These are phyloP conservation scores for Aureobasidium zeae DNA, from an alignment of 2,329 filamentous ascomycete species.

Conservation along the genomic window DNA sequence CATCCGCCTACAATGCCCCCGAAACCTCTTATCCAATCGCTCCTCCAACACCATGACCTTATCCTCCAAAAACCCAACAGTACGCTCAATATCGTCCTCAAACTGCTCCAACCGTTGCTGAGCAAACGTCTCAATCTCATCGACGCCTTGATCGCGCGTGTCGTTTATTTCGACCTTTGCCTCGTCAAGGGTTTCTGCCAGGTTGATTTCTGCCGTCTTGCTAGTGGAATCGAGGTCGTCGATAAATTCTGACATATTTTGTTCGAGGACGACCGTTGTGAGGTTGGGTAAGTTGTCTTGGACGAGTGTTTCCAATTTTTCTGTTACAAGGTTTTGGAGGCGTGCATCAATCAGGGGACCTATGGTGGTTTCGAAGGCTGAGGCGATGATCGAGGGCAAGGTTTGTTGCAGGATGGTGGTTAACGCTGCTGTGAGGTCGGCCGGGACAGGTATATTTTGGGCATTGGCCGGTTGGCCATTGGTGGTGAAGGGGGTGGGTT, in stretches of 20 bases:
- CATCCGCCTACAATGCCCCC: not conserved
- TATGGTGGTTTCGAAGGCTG: not conserved
- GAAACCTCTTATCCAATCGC: not conserved
- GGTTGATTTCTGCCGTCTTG: not conserved
- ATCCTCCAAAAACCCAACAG: constrained; percentile 1
- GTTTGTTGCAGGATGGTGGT: not conserved
- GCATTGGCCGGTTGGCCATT: too few relatives aligned
- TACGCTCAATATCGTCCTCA: not conserved
- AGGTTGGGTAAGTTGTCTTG: not conserved
- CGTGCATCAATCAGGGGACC: constrained; percentile 1
- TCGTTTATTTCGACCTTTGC: constrained; percentile 3
- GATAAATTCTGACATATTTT: constrained; percentile 3
- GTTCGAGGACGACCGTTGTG: not conserved
- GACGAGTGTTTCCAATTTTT: not conserved
- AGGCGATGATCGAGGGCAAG: not conserved
- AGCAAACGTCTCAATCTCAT: constrained; percentile 6
- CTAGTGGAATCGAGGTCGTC: not conserved
- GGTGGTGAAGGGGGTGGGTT: constrained; percentile 1
- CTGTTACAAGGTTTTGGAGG: not conserved
- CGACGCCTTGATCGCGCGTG: not conserved
- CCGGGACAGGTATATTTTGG: too few relatives aligned
- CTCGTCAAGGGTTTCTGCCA: constrained; percentile 2
- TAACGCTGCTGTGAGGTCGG: constrained; percentile 1
- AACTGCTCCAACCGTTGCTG: not conserved
- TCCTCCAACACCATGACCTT: not conserved